Base-by-base conservation (phyloP, 176 grass and related monocot species). In the Alloteropsis semialata region DNA sequence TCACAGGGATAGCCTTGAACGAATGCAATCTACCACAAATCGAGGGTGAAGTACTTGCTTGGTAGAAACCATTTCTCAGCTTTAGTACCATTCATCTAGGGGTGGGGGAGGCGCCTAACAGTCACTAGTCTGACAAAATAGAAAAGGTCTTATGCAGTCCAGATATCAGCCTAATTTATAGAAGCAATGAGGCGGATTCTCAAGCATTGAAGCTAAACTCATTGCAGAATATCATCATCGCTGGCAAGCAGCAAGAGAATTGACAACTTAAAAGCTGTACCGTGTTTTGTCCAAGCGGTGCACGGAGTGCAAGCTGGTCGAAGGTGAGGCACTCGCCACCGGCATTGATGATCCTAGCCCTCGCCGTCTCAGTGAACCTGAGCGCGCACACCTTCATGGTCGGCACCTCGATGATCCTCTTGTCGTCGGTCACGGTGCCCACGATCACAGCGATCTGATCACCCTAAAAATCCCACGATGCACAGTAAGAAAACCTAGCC, bases 251-350 rank as follows among this genome's bases (percentile, higher is more conserved):
- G 12, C 18, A 55, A 10, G 33, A 38, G 57, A 38, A 53, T 55
- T 2, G 39, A 1, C 14, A 2, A 17, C 0, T 69, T 42, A 0
- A 65, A 17, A 78, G 15, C 18, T 17, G 18, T 96, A 93, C 93
- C 57, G 88, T 92, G 80, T 93, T 90, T 73, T 87, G 86, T 12
- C 90, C 93, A 19, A 92, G 90, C 11, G 90, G 93, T n/a, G 90
- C 77, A 3, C 82, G 80, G 58, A 92, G 93, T 2, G 86, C 93
- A 3, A 93, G 88, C 83, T 96, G 93, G 72, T 96, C 93, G 46
- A 96, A 96, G 44, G 93, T 93, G 33, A 91, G 85, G 53, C 93
- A 96, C 75, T 93, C 87, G 50, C 93, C 93, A 46, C 93, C 93
- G 3, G 88, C 90, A 54, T 91, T 91, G 57, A 92, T 67, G 33